Evolutionary conservation across 345 rosid species (phyloP), one percentile per base, ranked within the genome.

Genomic region (Eucalyptus victrix): DNA sequence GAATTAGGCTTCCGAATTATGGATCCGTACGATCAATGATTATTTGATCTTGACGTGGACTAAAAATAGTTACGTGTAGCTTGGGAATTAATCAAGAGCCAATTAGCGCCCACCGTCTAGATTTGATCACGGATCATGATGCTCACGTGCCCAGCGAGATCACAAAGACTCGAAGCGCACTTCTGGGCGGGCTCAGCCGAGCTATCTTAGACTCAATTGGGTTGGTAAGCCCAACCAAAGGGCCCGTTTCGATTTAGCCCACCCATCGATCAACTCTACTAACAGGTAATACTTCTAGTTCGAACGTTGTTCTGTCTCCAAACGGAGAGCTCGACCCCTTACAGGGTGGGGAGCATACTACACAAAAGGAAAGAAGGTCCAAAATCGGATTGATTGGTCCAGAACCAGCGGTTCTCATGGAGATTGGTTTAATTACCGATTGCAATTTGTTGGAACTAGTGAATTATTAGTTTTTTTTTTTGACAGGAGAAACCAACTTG

Each of bases 381-480:
- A 8, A 3, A 53, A 53, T 53, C 4, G 0, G 10, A 53, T 19
- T 53, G 56, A 19, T 2, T 0, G 23, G 56, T 53, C 4, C 0
- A 53, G 2, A 19, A 53, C 1, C 2, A 1, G 19, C 0, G 0
- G 58, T 19, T 53, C 0, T 53, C 10, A 19, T 53, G 24, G 24
- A 19, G 1, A 19, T 0, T 19, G 5, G 11, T 53, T 4, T 5
- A 19, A 53, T 53, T 53, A 4, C 10, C 0, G 0, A 53, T 53
- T 53, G 26, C 24, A 53, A 53, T 19, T 53, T 53, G 10, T 1
- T 19, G 1, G 11, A 53, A 21, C 26, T 19, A 53, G 9, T 53
- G 56, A 53, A 53, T 53, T 44, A 44, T 44, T 44, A 44, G 9
- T 7, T 44, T 44, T 44, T 44, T 7, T 44, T 44, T 44, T 44